Evolutionary conservation across 495 filamentous ascomycete genomes (phyloP), one percentile per base, ranked within the genome.

Genomic region (Penicillium psychrofluorescens): DNA sequence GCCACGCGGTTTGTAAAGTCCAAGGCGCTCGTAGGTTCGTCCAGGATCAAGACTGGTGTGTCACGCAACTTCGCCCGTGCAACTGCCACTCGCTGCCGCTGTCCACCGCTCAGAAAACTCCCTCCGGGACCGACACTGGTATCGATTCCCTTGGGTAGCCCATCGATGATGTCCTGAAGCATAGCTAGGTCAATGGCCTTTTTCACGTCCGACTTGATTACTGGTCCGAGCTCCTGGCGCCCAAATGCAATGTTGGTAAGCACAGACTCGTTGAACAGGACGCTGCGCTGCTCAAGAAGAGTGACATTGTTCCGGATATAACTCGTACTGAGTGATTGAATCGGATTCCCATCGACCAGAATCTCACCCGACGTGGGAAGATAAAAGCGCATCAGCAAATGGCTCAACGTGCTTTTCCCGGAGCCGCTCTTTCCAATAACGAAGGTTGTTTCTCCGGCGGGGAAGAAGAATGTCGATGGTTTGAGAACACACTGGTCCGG

Each of bases 401-500:
- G 89, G 2, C 82, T 80, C 8, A 98, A 55, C 0, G 92, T 97
- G 55, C 87, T 95, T 59, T 98, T 98, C 0, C 92, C 92, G 10
- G 89, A 95, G 1, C 92, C 92, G 51, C 89, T 95, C 42, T 74
- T 74, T 2, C 92, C 92, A 42, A 96, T 76, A 7, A 98, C 71
- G 49, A 94, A 97, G 4, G 80, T 88, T 6, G 85, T 83, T 54
- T 85, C 68, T 0, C 85, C 81, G 0, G 84, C 71, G 1, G 78
- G 77, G 48, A 97, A 95, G 48, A 72, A 74, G 36, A 95, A 77
- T 11, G 64, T 78, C 2, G 67, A 66, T 8, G 74, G 70, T 0
- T 77, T 61, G 7, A 97, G 71, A 14, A 81, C 84, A 0, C 62
- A 43, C 45, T 79, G 77, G 1, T 77, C 63, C 0, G 80, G 81